Conservation (phyloP, 2,329 filamentous ascomycete species). For the Fusarium sp. region DNA sequence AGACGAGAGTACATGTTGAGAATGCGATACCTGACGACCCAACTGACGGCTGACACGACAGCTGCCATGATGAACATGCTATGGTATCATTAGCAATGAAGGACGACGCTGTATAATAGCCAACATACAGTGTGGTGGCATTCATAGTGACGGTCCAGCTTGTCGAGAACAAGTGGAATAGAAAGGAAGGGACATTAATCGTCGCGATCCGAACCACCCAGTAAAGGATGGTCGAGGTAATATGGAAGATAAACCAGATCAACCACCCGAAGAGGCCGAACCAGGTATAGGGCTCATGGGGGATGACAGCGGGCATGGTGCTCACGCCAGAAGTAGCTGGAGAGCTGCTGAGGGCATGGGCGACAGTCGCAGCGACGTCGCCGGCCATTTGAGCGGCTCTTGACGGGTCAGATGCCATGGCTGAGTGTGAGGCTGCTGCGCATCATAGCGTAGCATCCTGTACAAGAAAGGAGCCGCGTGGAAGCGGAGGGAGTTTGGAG, state of each 20-base stretch:
- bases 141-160: slow-evolving; percentile 99
- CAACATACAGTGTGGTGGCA: slow-evolving; percentile 87
- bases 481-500: slow-evolving; percentile 41
- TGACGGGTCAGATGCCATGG: slow-evolving; percentile 60
- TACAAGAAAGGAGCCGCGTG: slow-evolving; percentile 42
- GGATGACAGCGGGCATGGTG: slow-evolving; percentile 51
- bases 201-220: slow-evolving; percentile 88
- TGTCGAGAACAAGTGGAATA: slow-evolving; percentile 91
- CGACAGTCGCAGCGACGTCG: slow-evolving; percentile 53
- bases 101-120: slow-evolving; percentile 6
- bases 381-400: slow-evolving; percentile 54
- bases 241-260: slow-evolving; percentile 67
- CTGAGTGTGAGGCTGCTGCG: slow-evolving; percentile 50
- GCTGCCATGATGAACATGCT: slow-evolving; percentile 82
- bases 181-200: slow-evolving; percentile 87
- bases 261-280: slow-evolving; percentile 69
- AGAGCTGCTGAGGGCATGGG: slow-evolving; percentile 52
- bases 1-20: slow-evolving; percentile 97
- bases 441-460: slow-evolving; percentile 56
- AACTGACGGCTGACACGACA: slow-evolving; percentile 87
- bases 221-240: slow-evolving; percentile 73
- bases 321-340: slow-evolving; percentile 55
- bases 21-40: slow-evolving; percentile 95
- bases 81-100: slow-evolving; percentile 27
- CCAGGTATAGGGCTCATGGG: slow-evolving; percentile 65